A percentile compares a stretch with the other conserved stretches of the same genome.
These are phyloP conservation scores for Vaccinium vitisidaea DNA, from an alignment of 148 eudicot species.

Conservation along the genomic window DNA sequence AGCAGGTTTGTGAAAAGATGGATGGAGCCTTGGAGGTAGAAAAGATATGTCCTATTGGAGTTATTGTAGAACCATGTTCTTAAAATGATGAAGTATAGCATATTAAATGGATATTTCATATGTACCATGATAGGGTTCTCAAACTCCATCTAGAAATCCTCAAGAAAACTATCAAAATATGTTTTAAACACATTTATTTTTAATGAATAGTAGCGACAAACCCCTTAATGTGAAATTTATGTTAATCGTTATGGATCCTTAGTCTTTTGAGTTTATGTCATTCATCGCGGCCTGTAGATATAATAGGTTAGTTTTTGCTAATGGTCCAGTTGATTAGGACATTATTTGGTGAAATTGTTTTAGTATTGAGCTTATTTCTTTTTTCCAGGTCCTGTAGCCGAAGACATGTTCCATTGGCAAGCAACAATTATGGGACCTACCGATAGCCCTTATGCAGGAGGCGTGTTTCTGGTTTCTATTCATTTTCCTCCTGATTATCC, in stretches of 20 bases:
- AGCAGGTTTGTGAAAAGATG: neutral
- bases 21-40: neutral
- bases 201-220: neutral
- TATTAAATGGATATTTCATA: neutral
- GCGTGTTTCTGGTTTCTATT: conserved; percentile 40
- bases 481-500: conserved; percentile 45
- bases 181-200: too few relatives aligned
- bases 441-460: conserved; percentile 43
- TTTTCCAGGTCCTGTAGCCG: conserved; percentile 38
- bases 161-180: too few relatives aligned
- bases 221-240: neutral
- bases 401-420: conserved; percentile 44
- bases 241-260: neutral
- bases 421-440: conserved; percentile 43
- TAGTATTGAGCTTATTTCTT: neutral
- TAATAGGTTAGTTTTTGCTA: neutral
- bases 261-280: neutral
- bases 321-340: neutral
- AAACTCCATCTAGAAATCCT: neutral
- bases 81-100: neutral
- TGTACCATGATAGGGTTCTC: neutral
- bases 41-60: neutral
- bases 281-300: neutral
- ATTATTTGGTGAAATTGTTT: neutral
- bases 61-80: neutral